Base-by-base conservation (phyloP, 805 yeast species). In the Barnettozyma salicaria region DNA sequence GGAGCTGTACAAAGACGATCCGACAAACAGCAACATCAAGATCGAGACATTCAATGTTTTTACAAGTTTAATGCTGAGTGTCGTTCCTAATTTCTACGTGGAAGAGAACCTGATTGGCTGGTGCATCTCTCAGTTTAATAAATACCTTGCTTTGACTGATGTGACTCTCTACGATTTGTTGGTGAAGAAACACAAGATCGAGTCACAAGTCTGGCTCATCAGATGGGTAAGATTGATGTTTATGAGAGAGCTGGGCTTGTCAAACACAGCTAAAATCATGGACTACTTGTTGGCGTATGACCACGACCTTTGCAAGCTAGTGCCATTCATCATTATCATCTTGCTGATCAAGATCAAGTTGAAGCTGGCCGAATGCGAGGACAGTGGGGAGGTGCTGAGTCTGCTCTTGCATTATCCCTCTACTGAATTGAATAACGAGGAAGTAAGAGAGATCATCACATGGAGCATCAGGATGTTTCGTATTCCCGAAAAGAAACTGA, bases 191-290 rank as follows among this genome's bases (percentile, higher is more conserved):
- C 57, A 71, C 26, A 60, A 55, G 40, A 52, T 72, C 6, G 78
- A 72, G 41, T 59, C 70, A 6, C 76, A 68, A 44, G 57, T 72
- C 24, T 72, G 78, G 78, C 52, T 70, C 19, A 72, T 72, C 11
- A 50, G 78, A 35, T 72, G 68, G 59, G 61, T 68, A 4, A 52
- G 78, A 16, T 51, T 72, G 11, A 37, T 72, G 4, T 58, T 72
- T 20, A 48, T 67, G 11, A 50, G 78, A 37, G 78, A 72, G 38
- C 39, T 72, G 12, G 74, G 72, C 1, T 44, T 55, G 34, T 58
- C 63, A 19, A 50, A 55, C 14, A 55, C 65, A 0, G 52, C 59
- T 17, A 54, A 53, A 21, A 39, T 68, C 2, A 59, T 76, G 66
- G 78, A 72, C 47, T 62, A 61, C 32, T 43, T 72, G 28, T 56